Conservation (phyloP, 1,284 basidiomycete genomes). For the Moniliella sp. region DNA sequence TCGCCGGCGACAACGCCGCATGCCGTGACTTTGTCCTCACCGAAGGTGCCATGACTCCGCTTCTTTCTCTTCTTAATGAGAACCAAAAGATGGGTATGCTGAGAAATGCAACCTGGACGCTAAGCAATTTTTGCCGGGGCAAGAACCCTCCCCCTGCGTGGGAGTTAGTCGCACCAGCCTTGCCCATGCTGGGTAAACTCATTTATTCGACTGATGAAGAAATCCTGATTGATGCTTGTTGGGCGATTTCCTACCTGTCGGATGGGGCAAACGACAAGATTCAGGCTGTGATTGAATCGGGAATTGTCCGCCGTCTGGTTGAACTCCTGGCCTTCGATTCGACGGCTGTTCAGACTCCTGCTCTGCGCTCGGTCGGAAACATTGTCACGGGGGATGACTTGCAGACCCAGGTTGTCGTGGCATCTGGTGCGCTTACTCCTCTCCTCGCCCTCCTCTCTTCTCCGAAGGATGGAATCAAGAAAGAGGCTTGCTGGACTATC, state of each 20-base stretch:
- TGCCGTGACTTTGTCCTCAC: constrained; percentile 30
- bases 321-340: constrained; percentile 87
- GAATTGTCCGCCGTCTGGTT: constrained; percentile 86
- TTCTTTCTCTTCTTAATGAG: constrained; percentile 27
- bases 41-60: constrained; percentile 24
- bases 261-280: constrained; percentile 99
- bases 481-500: constrained; percentile 99
- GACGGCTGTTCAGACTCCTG: constrained; percentile 94
- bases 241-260: constrained; percentile 98
- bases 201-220: constrained; percentile 98
- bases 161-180: constrained; percentile 54
- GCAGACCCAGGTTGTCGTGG: constrained; percentile 93
- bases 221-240: constrained; percentile 96
- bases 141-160: constrained; percentile 33
- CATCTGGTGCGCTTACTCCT: constrained; percentile 79
- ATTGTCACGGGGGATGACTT: constrained; percentile 96
- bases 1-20: constrained; percentile 31
- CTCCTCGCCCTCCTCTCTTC: constrained; percentile 75
- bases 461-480: constrained; percentile 76
- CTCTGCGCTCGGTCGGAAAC: constrained; percentile 88
- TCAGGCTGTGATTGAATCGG: constrained; percentile 94
- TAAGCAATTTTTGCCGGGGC: constrained; percentile 33
- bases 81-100: constrained; percentile 34
- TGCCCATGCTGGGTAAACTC: constrained; percentile 84
- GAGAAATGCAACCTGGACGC: constrained; percentile 33